Evolutionary conservation across 441 rosid species (phyloP), one percentile per base, ranked within the genome.

Genomic region (Pelargonium australe): DNA sequence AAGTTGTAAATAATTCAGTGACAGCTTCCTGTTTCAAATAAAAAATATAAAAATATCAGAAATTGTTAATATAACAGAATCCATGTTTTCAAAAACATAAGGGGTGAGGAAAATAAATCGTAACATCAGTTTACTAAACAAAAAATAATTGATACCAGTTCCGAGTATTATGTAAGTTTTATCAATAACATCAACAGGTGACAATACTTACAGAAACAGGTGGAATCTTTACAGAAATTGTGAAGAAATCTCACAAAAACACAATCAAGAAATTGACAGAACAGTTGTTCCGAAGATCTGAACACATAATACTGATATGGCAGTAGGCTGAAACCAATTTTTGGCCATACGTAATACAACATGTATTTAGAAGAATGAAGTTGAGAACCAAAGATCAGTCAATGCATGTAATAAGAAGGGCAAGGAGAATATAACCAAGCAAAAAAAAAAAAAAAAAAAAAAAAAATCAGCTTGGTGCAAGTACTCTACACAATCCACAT

Each of bases 1-100:
- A 72, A 88, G 84, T 70, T 90, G 93, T 58, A 88, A 73, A 80
- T 88, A 91, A 84, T 80, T 85, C 76, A 83, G 86, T 44, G 99
- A 86, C 75, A 95, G 87, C 80, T 83, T 90, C 91, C 97, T 91
- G 91, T 65, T 78, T 77, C 79, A 83, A 64, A 68, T 61, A 66
- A 58, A 71, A 75, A 64, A 44, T 49, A 16, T 34, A 44, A 49
- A 63, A 14, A 25, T 25, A 25, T 25, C 31, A 25, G 31, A 25
- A 25, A 25, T 25, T 25, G 31, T 25, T 2, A 25, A 25, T 25
- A 25, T 25, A 25, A 25, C 31, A 1, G 3, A 25, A 25, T 25
- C 31, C 31, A 25, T 25, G 31, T 25, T 25, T 25, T 25, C 31
- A 20, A 5, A 53, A 53, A 20, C 20, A 53, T 16, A 53, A 8